Evolutionary conservation across 257 asterid genomes (phyloP), one percentile per base, ranked within the genome.

Genomic region (Plectranthus barbatus): DNA sequence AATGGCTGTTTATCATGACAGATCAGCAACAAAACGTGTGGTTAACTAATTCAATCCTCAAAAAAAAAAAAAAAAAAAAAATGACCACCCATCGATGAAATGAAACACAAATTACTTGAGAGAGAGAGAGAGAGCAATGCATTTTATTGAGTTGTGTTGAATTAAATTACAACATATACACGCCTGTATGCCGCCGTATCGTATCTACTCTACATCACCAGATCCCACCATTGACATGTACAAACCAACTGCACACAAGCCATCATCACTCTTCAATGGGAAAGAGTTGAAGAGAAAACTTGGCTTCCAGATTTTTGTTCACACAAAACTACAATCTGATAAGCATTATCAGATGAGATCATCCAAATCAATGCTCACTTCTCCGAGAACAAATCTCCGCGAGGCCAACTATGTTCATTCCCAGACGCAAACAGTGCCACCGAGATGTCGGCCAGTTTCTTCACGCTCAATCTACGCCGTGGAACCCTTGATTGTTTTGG

Each of bases 401-500:
- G 33, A 0, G 73, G 74, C 88, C 81, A 77, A 11, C 39, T 44
- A 3, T 64, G 83, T 6, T 61, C 76, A 0, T 11, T 49, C 9
- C 26, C 81, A 5, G 81, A 74, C 10, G 75, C 70, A 70, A 86
- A 88, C 58, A 91, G 74, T 40, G 80, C 74, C 15, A 88, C 83
- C 0, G 96, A 75, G 18, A 91, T 71, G 15, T 65, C 95, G 7
- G 76, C 49, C 50, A 88, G 49, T 62, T 80, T 86, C 81, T 86
- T 85, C 1, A 50, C 53, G 34, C 65, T 61, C 66, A 84, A 54
- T 17, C 73, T 63, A 4, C 69, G 42, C 71, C 77, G 84, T 11
- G 74, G 82, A 75, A 52, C 70, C 68, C 90, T 78, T 0, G 56
- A 36, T 26, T 69, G 90, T 46, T 61, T 88, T 0, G 96, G 96